Evolutionary conservation across 495 filamentous ascomycete species (phyloP).

Genomic region (Cercophora sp.): DNA sequence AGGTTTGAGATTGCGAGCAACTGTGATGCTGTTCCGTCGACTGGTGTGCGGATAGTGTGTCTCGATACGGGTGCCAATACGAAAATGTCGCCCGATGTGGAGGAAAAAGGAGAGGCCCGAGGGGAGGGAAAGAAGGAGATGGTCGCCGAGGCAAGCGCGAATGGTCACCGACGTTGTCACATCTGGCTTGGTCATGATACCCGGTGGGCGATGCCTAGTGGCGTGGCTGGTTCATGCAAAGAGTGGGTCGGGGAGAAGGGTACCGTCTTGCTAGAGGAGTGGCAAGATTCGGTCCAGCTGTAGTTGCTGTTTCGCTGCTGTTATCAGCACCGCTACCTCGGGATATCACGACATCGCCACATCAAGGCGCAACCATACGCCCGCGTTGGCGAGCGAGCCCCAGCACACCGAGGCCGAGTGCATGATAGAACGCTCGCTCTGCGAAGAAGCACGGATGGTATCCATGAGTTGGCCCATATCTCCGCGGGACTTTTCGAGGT

Average conservation of each 20-base stretch:
- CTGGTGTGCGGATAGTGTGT: not conserved
- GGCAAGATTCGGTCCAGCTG: not conserved
- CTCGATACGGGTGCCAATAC: not conserved
- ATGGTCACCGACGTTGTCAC: not conserved
- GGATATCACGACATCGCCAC: too few relatives aligned
- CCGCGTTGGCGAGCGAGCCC: too few relatives aligned
- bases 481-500: too few relatives aligned
- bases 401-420: too few relatives aligned
- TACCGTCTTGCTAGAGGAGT: not conserved
- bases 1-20: constrained; percentile 1
- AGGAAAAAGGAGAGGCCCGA: not conserved
- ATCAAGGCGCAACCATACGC: too few relatives aligned
- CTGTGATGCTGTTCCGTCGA: not conserved
- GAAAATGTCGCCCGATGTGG: not conserved
- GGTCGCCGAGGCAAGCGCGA: not conserved
- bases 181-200: not conserved
- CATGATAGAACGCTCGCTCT: too few relatives aligned
- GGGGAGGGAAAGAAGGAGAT: not conserved
- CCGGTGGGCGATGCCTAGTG: not conserved
- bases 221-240: constrained; percentile 1
- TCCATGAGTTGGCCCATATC: too few relatives aligned
- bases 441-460: too few relatives aligned
- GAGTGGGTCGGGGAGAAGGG: not conserved
- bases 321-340: not conserved
- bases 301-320: not conserved